Conservation (phyloP, 139 green algal genomes). For the Marvania coccoides region DNA sequence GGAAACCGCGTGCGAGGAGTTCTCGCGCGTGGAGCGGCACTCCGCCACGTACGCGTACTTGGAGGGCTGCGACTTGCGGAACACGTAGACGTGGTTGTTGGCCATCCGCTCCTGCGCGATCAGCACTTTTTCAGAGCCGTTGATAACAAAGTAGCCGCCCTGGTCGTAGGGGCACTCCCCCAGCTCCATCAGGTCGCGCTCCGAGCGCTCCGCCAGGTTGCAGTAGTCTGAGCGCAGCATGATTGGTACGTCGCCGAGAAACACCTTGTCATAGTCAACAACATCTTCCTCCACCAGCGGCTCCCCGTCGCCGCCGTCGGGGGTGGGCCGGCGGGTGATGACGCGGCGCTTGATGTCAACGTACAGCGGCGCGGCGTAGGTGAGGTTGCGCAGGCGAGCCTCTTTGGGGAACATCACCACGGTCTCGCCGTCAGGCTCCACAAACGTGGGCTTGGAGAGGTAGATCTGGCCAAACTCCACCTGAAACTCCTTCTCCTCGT, state of each 20-base stretch:
- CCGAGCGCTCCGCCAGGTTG: constrained; percentile 65
- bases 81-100: constrained; percentile 98
- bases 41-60: constrained; percentile 89
- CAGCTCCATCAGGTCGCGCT: constrained; percentile 80
- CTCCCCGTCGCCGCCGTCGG: constrained; percentile 8
- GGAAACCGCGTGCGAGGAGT: constrained; percentile 62
- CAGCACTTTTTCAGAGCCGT: constrained; percentile 97
- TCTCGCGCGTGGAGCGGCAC: constrained; percentile 80
- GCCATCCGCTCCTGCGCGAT: constrained; percentile 96
- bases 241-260: constrained; percentile 95
- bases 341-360: constrained; percentile 79
- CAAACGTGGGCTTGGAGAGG: constrained; percentile 84
- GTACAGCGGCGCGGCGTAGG: constrained; percentile 95
- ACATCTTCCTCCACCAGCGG: constrained; percentile 42
- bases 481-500: constrained; percentile 37
- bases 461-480: constrained; percentile 95
- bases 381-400: constrained; percentile 92
- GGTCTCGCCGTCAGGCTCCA: constrained; percentile 87
- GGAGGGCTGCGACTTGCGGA: constrained; percentile 88
- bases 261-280: constrained; percentile 66
- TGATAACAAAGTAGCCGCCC: constrained; percentile 99
- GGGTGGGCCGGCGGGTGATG: constrained; percentile 27
- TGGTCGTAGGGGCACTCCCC: constrained; percentile 96
- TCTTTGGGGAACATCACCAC: constrained; percentile 89
- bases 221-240: constrained; percentile 95